Base-by-base conservation (phyloP, 2,329 filamentous ascomycete genomes). In the Pseudocercospora musae region DNA sequence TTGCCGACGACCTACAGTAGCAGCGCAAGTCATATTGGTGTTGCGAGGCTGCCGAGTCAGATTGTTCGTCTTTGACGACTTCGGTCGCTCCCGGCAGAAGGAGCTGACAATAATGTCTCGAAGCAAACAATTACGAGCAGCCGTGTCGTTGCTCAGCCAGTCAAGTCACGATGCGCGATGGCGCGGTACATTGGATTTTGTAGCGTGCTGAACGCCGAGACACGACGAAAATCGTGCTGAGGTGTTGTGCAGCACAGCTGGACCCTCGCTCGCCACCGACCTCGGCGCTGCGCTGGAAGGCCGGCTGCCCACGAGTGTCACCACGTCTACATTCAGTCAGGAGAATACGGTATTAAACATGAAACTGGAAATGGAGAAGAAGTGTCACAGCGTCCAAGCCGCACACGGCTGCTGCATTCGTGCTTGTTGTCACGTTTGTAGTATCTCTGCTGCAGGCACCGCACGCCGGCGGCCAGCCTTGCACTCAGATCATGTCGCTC, bases 1-100 rank as follows among this genome's bases (percentile, higher is more conserved):
- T 9, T 18, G 52, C 18, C n/a, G 27, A 54, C 11, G 44, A 64
- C 62, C 65, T 65, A 67, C 63, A 58, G 57, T 27, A 31, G 40
- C 25, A 21, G 56, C 56, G 54, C 48, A 29, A 52, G 21, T 52
- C 48, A 52, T 52, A 29, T 52, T 52, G 48, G 1, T 52, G 23
- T 52, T 18, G 25, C 15, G 23, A 29, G 48, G 21, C 48, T 52
- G 48, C 25, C 29, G 13, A 52, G 48, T n/a, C 10, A n/a, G 25
- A 52, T 10, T 52, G 25, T 20, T n/a, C n/a, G 25, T 52, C 48
- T 52, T 52, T 52, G 21, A 52, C 4, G 1, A 18, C 23, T 52
- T 29, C 48, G 48, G 48, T 52, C 48, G 10, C 25, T 52, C 48
- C 48, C 48, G 48, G 37, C 37, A 25, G 21, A 13, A 23, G 48